phyloP scores from a whole-genome alignment of 73 alveolate genomes.

The Paramecium tetraurelia region DNA sequence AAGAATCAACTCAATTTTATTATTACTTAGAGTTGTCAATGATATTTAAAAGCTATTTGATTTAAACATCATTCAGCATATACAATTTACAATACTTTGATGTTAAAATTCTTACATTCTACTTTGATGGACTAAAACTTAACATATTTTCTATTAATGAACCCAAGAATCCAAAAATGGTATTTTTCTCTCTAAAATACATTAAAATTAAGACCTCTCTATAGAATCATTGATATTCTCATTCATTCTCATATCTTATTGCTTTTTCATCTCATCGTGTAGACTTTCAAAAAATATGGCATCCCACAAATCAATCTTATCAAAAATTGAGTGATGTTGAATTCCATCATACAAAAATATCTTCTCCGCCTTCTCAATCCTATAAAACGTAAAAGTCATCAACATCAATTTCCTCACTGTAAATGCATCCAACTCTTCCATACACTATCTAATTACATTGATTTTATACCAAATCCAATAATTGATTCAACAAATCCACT shows the following conservation, averaged over 20 bases:
- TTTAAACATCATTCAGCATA: not conserved
- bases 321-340: not conserved
- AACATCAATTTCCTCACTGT: not conserved
- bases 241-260: not conserved
- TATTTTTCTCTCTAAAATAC: slow-evolving; percentile 6
- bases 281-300: not conserved
- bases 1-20: not conserved
- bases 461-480: not conserved
- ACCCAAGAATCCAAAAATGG: slow-evolving; percentile 27
- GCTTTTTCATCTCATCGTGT: not conserved
- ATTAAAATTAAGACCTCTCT: not conserved
- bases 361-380: not conserved
- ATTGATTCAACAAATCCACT: not conserved
- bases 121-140: not conserved
- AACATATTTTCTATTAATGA: slow-evolving; percentile 21
- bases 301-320: slow-evolving; percentile 31
- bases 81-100: slow-evolving; percentile 8
- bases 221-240: not conserved
- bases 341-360: not conserved
- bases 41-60: not conserved
- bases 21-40: not conserved
- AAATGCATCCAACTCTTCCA: not conserved
- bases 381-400: slow-evolving; percentile 15
- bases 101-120: not conserved
- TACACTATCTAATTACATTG: not conserved